Evolutionary conservation across 768 basidiomycete species (phyloP), one percentile per base, ranked within the genome.

Genomic region (Lepiota venenata): DNA sequence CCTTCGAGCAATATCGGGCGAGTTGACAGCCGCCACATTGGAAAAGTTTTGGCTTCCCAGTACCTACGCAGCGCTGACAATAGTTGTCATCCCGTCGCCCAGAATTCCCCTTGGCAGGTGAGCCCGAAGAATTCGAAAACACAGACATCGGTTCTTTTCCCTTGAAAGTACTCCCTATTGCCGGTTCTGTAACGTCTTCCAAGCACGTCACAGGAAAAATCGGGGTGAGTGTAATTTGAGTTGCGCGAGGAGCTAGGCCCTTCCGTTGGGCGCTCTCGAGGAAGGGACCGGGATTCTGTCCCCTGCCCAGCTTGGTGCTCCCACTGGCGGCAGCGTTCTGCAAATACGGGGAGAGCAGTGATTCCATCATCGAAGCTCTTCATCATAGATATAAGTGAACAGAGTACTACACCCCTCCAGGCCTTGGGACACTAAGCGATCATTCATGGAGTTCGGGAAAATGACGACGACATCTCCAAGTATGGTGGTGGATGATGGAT

Each of bases 281-380:
- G 55, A 84, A 73, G 1, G 58, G 63, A 2, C 68, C 74, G 4
- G 75, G 64, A 45, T 76, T 73, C 42, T 81, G 71, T 2, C 81
- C 82, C 36, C 64, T 63, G n/a, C 1, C 83, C 83, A 45, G 61
- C 36, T 11, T 52, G 60, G 61, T 85, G 83, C 8, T 63, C 60
- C 82, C 82, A 84, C 0, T 66, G 71, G 22, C 80, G 74, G 55
- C 81, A 82, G 37, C 80, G 74, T 61, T 84, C 84, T 2, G 72
- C 73, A 27, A 80, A 59, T 7, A 69, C 67, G 3, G 82, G 82
- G 1, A 84, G 62, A 22, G 83, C 70, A n/a, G 50, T 76, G 69
- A 44, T 76, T 75, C 84, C 82, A 85, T 1, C 71, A 72, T 20
- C 58, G 58, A 25, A 72, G 60, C 57, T 78, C 78, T 12, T 70